Conservation (phyloP, 345 rosid species). For the Ceriops tagal region DNA sequence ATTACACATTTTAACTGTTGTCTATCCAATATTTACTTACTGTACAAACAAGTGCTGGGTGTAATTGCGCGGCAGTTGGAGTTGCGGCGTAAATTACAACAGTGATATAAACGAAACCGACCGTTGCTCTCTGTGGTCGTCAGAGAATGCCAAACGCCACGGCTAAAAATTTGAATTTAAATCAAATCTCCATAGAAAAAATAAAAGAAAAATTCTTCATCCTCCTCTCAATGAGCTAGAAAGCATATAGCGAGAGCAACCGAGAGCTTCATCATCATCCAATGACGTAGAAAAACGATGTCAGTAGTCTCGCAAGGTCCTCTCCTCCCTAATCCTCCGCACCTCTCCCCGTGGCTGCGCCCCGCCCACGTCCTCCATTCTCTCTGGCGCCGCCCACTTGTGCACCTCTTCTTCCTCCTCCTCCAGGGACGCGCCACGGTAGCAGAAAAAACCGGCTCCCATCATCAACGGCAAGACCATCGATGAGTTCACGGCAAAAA, state of each 20-base stretch:
- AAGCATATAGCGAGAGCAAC: not conserved
- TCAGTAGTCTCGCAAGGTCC: conserved; percentile 59
- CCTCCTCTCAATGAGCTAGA: conserved; percentile 11
- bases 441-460: conserved; percentile 3
- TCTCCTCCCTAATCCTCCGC: conserved; percentile 69
- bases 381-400: conserved; percentile 57
- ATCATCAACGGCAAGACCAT: conserved; percentile 47
- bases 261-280: not conserved
- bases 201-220: too few relatives aligned
- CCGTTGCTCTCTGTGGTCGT: too few relatives aligned
- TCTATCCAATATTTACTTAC: too few relatives aligned
- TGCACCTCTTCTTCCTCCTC: conserved; percentile 51
- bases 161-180: too few relatives aligned
- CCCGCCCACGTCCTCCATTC: conserved; percentile 42
- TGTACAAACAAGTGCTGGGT: too few relatives aligned
- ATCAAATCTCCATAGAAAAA: too few relatives aligned
- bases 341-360: conserved; percentile 53
- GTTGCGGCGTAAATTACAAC: too few relatives aligned
- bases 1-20: too few relatives aligned
- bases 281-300: conserved; percentile 45
- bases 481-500: conserved; percentile 82
- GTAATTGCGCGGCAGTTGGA: too few relatives aligned
- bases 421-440: conserved; percentile 33
- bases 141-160: too few relatives aligned
- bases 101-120: too few relatives aligned